Percentiles rank a stretch among this genome's conserved stretches.
These are phyloP conservation scores for Myotisia sp. DNA, from an alignment of 2,329 filamentous ascomycete species.

Conservation along the genomic window DNA sequence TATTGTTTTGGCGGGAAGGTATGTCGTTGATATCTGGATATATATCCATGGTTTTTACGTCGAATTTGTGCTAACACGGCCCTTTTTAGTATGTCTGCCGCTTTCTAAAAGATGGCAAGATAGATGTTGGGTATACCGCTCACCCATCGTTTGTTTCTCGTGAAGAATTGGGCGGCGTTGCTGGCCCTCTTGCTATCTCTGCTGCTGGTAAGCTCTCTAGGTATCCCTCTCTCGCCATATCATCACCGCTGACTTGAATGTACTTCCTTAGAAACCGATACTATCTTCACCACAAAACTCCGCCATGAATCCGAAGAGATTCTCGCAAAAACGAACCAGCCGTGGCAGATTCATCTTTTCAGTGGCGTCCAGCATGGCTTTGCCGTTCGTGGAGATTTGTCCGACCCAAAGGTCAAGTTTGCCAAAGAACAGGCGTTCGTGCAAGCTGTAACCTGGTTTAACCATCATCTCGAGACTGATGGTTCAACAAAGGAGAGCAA, in stretches of 20 bases:
- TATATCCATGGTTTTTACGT: not conserved
- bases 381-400: slow-evolving; percentile 48
- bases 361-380: slow-evolving; percentile 58
- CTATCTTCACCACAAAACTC: slow-evolving; percentile 43
- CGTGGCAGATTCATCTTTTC: slow-evolving; percentile 61
- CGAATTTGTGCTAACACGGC: not conserved
- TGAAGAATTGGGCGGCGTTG: slow-evolving; percentile 51
- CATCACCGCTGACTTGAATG: not conserved
- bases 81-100: slow-evolving; percentile 49
- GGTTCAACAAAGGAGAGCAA: too few relatives aligned
- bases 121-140: slow-evolving; percentile 58
- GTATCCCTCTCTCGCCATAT: not conserved
- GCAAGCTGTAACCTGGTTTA: slow-evolving; percentile 58
- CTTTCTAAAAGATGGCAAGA: slow-evolving; percentile 46
- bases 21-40: slow-evolving; percentile 11
- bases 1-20: slow-evolving; percentile 67
- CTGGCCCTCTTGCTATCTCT: slow-evolving; percentile 54
- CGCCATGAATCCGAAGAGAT: slow-evolving; percentile 46
- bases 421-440: slow-evolving; percentile 63
- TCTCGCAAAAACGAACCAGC: slow-evolving; percentile 37
- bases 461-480: slow-evolving; percentile 11
- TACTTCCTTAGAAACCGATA: slow-evolving; percentile 38
- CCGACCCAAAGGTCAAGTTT: slow-evolving; percentile 41
- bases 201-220: slow-evolving; percentile 32
- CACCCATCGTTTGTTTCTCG: slow-evolving; percentile 63